A percentile compares a stretch with the other conserved stretches of the same genome.
Evolutionary conservation across 1,284 basidiomycete species (phyloP).

Genomic region (Marasmius oreades): DNA sequence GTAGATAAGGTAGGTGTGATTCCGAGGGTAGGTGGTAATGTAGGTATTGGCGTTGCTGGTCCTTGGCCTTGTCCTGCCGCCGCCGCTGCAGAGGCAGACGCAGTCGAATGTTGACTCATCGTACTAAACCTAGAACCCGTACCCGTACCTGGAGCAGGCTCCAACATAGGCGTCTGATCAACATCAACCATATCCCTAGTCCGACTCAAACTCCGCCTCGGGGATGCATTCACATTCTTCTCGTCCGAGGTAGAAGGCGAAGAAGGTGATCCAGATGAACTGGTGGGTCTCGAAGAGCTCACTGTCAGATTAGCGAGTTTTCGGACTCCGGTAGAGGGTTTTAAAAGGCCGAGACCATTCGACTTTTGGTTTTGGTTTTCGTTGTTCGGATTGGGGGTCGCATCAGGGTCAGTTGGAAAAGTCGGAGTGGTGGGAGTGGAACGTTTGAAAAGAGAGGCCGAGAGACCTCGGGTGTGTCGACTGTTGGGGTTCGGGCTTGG

Average conservation of each 20-base stretch:
- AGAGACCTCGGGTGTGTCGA: conserved; percentile 5
- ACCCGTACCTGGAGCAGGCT: too few relatives aligned
- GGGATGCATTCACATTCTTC: too few relatives aligned
- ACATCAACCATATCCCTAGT: too few relatives aligned
- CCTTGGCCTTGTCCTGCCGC: neutral
- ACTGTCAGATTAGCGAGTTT: neutral
- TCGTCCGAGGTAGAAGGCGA: neutral
- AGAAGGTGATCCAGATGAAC: neutral
- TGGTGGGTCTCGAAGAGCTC: neutral
- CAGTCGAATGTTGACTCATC: neutral
- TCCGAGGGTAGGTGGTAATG: conserved; percentile 15
- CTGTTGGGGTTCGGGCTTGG: neutral
- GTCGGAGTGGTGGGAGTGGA: neutral
- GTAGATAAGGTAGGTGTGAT: conserved; percentile 17
- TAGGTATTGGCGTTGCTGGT: neutral
- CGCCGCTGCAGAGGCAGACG: too few relatives aligned
- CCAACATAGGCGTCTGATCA: too few relatives aligned
- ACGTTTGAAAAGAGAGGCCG: conserved; percentile 2
- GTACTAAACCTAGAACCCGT: neutral
- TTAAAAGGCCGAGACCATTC: neutral
- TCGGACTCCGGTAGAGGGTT: neutral
- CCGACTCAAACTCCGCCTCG: neutral
- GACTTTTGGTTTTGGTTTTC: neutral
- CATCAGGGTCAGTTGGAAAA: neutral
- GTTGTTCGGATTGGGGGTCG: neutral